Evolutionary conservation across 2,329 filamentous ascomycete genomes (phyloP), one percentile per base, ranked within the genome.

Genomic region (Bipolaris zeicola): DNA sequence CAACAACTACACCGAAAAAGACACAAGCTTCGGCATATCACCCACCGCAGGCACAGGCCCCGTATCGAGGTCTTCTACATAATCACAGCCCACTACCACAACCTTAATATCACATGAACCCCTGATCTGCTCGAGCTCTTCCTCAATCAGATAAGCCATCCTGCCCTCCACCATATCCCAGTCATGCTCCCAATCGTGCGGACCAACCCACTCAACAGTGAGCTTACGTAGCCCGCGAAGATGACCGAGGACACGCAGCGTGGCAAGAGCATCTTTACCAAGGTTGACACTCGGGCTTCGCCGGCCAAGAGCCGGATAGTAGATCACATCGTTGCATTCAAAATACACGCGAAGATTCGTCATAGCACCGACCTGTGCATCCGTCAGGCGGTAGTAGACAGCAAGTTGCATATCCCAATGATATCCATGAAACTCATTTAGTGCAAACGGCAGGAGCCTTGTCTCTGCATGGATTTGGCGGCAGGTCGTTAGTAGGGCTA

Each of bases 401-500:
- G 50, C 50, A 14, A 52, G 50, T 16, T 52, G 50, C 16, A 52
- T 39, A n/a, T 41, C 43, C 50, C 50, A 52, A 20, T 52, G 43
- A 7, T 47, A 22, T 11, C 50, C 50, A 10, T 47, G 24, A 14
- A 52, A 52, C 10, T 47, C 50, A 24, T 47, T 52, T n/a, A 46
- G 36, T 11, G 47, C 18, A 50, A 50, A 50, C 11, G 47, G 47
- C 11, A 50, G 18, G 2, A 50, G 47, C 13, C 13, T 33, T 14
- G 47, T 13, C 26, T 50, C 47, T 26, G n/a, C 14, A 22, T 50
- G 26, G 11, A 50, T 33, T 18, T 50, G 47, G 36, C 47, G 47
- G 3, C 47, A 50, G 24, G 37, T 42, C 1, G 36, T 18, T 13
- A 50, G 24, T 34, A 53, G 43, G 18, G 43, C 31, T 11, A 53